Base-by-base conservation (phyloP, 1,284 basidiomycete species). In the Ganoderma leucocontextum region DNA sequence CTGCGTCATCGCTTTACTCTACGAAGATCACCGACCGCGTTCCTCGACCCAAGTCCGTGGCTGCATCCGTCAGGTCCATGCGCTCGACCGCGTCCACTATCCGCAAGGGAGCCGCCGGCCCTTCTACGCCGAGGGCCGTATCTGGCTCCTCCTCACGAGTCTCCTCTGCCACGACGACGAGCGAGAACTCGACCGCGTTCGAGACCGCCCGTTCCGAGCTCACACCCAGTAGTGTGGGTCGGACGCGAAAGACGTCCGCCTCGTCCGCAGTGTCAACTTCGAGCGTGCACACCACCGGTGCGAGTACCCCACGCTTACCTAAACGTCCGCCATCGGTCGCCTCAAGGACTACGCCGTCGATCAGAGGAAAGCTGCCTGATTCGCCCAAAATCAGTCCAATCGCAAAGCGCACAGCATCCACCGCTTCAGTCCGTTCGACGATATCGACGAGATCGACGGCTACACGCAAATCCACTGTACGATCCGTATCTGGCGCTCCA, bases 191-290 rank as follows among this genome's bases (percentile, higher is more conserved):
- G 2, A 83, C 82, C 0, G 84, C 86, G 0, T 92, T 89, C 77
- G 86, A 86, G 66, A 91, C 88, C 0, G 88, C 90, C 29, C 80
- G 74, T 19, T 83, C 84, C 0, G 85, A 87, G 39, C 67, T 79
- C 29, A 78, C 80, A 0, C 77, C 81, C 53, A 79, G 78, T 19
- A 76, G 80, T 39, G 73, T 77, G 3, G 67, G 76, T 0, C 79
- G 84, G n/a, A 80, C 80, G 17, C 80, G 86, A n/a, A 81, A 82
- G 65, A 69, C 76, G 1, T 87, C 85, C 0, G 74, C 80, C 10
- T 79, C 82, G 4, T 87, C 86, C 0, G 78, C 80, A 0, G 66
- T 80, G 0, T 84, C 83, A 12, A 82, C 79, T 5, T 64, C 76
- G 15, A 83, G 82, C 69, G 78, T 78, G 2, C 77, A 78, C 55